phyloP scores from a whole-genome alignment of 1,139 yeast genomes.

The Magnusiomyces paraingens region DNA sequence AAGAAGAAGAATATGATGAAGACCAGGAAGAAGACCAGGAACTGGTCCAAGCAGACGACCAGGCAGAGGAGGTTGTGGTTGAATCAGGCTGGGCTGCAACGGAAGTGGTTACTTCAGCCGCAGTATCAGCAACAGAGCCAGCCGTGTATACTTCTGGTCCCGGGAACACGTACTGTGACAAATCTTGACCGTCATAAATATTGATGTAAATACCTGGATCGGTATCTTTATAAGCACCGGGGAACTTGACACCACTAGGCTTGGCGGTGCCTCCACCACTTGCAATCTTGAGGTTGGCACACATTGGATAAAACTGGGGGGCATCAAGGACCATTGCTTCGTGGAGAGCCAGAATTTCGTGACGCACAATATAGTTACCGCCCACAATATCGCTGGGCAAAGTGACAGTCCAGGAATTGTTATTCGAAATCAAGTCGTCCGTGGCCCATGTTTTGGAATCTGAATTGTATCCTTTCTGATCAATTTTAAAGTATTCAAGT shows the following conservation, averaged over 20 bases:
- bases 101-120: not conserved
- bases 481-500: slow-evolving; percentile 12
- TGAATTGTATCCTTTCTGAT: slow-evolving; percentile 11
- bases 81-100: not conserved
- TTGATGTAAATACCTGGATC: slow-evolving; percentile 16
- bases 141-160: slow-evolving; percentile 13
- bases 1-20: slow-evolving; percentile 11
- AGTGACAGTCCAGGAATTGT: slow-evolving; percentile 16
- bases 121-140: slow-evolving; percentile 6
- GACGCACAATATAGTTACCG: slow-evolving; percentile 14
- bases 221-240: slow-evolving; percentile 14
- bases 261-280: slow-evolving; percentile 12
- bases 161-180: slow-evolving; percentile 8
- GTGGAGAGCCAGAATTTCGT: slow-evolving; percentile 13
- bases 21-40: not conserved
- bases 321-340: slow-evolving; percentile 3
- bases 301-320: slow-evolving; percentile 14
- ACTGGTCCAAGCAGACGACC: not conserved
- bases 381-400: slow-evolving; percentile 10
- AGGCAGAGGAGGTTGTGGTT: not conserved
- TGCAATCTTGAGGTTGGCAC: slow-evolving; percentile 12
- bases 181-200: slow-evolving; percentile 11
- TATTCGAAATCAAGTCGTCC: slow-evolving; percentile 11
- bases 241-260: slow-evolving; percentile 16
- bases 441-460: slow-evolving; percentile 9